These are phyloP conservation scores for Pulveroboletus sp. DNA, from an alignment of 768 basidiomycete genomes.

Conservation along the genomic window DNA sequence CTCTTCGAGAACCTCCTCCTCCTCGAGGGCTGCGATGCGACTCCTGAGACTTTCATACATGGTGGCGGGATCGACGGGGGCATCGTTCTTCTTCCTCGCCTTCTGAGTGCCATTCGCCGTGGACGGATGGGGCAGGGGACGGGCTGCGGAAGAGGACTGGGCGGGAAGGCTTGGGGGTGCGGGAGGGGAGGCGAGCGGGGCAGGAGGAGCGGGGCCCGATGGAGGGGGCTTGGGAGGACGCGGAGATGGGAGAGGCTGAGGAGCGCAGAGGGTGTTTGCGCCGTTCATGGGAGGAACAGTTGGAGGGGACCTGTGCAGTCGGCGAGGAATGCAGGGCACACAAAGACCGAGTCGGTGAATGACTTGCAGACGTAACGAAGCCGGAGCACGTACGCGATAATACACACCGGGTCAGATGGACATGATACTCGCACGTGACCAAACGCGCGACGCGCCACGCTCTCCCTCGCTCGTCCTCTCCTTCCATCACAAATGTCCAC, in stretches of 20 bases:
- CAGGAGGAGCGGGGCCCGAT: slow-evolving; percentile 55
- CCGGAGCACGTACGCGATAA: not conserved
- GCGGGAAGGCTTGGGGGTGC: slow-evolving; percentile 31
- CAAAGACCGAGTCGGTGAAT: slow-evolving; percentile 20
- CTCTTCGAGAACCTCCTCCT: slow-evolving; percentile 81
- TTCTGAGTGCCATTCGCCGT: slow-evolving; percentile 37
- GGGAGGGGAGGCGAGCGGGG: slow-evolving; percentile 39
- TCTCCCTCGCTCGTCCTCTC: not conserved
- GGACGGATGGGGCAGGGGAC: slow-evolving; percentile 31
- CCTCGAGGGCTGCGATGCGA: slow-evolving; percentile 84
- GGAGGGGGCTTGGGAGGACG: slow-evolving; percentile 48
- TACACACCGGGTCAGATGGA: not conserved
- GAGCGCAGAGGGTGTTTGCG: slow-evolving; percentile 12
- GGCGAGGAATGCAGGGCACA: slow-evolving; percentile 21
- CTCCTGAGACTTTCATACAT: slow-evolving; percentile 89
- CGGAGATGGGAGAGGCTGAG: slow-evolving; percentile 17
- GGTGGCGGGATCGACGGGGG: slow-evolving; percentile 71
- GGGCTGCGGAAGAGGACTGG: slow-evolving; percentile 31
- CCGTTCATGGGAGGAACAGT: slow-evolving; percentile 42
- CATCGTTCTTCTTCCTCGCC: slow-evolving; percentile 64
- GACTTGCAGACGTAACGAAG: not conserved
- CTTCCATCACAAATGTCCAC: no score
- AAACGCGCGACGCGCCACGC: not conserved
- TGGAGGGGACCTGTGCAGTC: no score
- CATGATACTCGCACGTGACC: slow-evolving; percentile 14